phyloP scores from a whole-genome alignment of 495 filamentous ascomycete species.

The Umbilicaria muhlenbergii region DNA sequence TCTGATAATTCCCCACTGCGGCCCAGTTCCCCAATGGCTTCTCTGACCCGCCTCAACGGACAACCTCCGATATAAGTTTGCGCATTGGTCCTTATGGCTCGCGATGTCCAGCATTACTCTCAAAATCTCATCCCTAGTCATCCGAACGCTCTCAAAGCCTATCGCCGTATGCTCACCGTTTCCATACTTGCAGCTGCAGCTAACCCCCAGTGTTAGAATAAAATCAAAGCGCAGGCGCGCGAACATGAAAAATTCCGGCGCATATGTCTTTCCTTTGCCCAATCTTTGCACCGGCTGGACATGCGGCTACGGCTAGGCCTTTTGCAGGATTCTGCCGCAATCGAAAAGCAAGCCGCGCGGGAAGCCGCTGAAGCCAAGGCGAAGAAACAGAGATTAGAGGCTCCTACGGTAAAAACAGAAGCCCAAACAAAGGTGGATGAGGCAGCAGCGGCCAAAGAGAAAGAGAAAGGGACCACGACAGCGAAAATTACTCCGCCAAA shows the following conservation, averaged over 20 bases:
- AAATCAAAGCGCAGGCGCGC: constrained; percentile 84
- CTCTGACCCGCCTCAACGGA: too few species aligned
- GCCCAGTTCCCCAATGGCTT: too few species aligned
- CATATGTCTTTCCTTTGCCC: constrained; percentile 60
- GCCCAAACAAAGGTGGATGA: constrained; percentile 45
- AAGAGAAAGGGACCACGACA: constrained; percentile 32
- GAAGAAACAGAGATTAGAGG: constrained; percentile 46
- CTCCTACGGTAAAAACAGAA: constrained; percentile 68
- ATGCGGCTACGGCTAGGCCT: constrained; percentile 82
- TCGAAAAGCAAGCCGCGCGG: constrained; percentile 24
- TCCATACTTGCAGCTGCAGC: constrained; percentile 29
- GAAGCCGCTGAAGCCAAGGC: constrained; percentile 20
- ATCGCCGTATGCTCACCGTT: constrained; percentile 39
- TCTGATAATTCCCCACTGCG: too few species aligned
- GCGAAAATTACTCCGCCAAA: constrained; percentile 17
- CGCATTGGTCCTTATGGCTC: neutral
- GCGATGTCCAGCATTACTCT: constrained; percentile 46
- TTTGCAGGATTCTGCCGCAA: constrained; percentile 59
- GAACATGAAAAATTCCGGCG: constrained; percentile 83
- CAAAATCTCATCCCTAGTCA: constrained; percentile 51
- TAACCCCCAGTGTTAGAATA: constrained; percentile 44
- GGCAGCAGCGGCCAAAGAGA: constrained; percentile 29
- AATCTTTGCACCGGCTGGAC: constrained; percentile 77
- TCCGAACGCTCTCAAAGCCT: constrained; percentile 57
- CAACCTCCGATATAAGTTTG: too few species aligned